A percentile compares a stretch with the other conserved stretches of the same genome.
Conservation (phyloP, 164 flowering plant genomes). For the Stephania yunnanensis region DNA sequence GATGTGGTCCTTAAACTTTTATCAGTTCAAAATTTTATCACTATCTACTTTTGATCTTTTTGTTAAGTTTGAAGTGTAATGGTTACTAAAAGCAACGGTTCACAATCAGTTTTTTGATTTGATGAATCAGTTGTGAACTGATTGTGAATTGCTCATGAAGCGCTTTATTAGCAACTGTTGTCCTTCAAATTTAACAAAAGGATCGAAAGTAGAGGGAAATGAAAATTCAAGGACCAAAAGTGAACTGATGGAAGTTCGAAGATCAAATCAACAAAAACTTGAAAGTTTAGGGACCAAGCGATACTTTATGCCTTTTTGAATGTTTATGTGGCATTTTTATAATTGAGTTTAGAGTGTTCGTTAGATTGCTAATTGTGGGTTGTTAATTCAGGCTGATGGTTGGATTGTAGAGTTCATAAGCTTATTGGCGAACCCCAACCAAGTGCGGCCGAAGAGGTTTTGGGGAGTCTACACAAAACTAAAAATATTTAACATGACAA, state of each 20-base stretch:
- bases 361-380: not conserved
- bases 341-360: not conserved
- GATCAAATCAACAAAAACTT: no score
- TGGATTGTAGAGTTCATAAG: constrained; percentile 86
- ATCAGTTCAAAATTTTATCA: no score
- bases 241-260: no score
- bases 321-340: not conserved
- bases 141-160: not conserved
- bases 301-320: not conserved
- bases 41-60: not conserved
- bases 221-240: no score
- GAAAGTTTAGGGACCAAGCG: not conserved
- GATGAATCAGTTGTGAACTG: not conserved
- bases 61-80: not conserved
- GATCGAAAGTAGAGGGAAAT: no score
- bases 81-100: not conserved
- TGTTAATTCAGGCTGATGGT: constrained; percentile 81
- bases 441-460: constrained; percentile 80
- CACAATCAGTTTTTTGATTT: not conserved
- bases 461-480: constrained; percentile 99
- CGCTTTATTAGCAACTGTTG: no score
- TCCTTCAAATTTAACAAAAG: no score
- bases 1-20: no score
- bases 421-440: constrained; percentile 89
- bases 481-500: constrained; percentile 89